phyloP scores from a whole-genome alignment of 75 land plant species.

The Picea sitchensis region DNA sequence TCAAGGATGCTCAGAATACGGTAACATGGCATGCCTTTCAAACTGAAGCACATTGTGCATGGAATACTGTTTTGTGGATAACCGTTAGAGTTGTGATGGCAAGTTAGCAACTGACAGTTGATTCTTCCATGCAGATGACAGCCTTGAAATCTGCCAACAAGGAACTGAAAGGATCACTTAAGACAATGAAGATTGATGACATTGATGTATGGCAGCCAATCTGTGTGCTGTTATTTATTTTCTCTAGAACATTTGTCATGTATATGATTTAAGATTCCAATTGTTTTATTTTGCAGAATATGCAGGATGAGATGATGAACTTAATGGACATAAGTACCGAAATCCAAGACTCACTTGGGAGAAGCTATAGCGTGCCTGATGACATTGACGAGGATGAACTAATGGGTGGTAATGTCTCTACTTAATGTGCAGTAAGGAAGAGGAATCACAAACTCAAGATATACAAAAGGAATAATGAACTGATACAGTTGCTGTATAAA shows the following conservation, averaged over 20 bases:
- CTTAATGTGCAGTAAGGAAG: background rate
- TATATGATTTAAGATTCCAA: background rate
- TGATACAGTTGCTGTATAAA: too few relatives aligned
- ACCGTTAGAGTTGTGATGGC: background rate
- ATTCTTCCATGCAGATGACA: constrained; percentile 59
- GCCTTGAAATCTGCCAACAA: constrained; percentile 98
- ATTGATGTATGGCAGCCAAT: constrained; percentile 63
- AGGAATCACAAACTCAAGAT: background rate
- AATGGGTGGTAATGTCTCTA: constrained; percentile 80
- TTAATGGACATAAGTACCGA: constrained; percentile 93
- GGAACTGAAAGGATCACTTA: constrained; percentile 98
- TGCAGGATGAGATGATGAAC: constrained; percentile 99
- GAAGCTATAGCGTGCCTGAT: constrained; percentile 98
- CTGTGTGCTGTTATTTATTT: background rate
- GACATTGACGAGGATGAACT: constrained; percentile 99
- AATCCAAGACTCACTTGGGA: constrained; percentile 96
- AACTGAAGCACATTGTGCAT: background rate
- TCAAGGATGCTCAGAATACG: constrained; percentile 98
- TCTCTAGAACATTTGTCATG: background rate
- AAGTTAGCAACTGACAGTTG: background rate
- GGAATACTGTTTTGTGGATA: background rate
- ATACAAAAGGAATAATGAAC: too few relatives aligned
- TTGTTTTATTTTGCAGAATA: constrained; percentile 43
- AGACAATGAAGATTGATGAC: constrained; percentile 90
- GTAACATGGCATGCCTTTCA: constrained; percentile 30